Evolutionary conservation across 768 basidiomycete genomes (phyloP).

Genomic region (Cubamyces lactineus): DNA sequence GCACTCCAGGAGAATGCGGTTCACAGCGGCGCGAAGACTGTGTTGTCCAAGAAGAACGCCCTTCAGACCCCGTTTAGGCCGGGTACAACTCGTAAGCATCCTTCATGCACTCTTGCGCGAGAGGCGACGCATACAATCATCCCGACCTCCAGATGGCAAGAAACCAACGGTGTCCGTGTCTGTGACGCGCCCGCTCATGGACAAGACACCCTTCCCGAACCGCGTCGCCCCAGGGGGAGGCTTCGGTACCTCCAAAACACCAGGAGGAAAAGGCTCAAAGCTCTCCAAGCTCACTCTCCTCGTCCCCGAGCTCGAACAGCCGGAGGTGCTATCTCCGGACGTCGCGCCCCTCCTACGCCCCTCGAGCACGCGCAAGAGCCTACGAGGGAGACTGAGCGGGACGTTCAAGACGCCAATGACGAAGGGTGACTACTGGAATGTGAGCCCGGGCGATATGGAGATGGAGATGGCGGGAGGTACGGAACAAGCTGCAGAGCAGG

Average conservation of each 20-base stretch:
- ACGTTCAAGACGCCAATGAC: conserved; percentile 69
- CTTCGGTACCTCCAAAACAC: conserved; percentile 39
- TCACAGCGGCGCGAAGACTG: conserved; percentile 43
- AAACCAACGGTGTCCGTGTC: conserved; percentile 30
- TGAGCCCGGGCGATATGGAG: conserved; percentile 57
- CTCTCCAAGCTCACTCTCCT: conserved; percentile 42
- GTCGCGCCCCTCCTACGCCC: conserved; percentile 52
- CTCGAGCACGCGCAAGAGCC: conserved; percentile 68
- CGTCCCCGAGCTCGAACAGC: conserved; percentile 29
- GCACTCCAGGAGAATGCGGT: conserved; percentile 55
- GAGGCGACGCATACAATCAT: conserved; percentile 3
- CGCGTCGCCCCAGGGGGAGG: conserved; percentile 40
- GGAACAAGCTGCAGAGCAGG: conserved; percentile 32
- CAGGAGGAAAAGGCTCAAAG: conserved; percentile 36
- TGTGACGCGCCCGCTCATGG: conserved; percentile 55
- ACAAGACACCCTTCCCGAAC: conserved; percentile 81
- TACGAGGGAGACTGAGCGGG: conserved; percentile 56
- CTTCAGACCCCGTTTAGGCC: conserved; percentile 41
- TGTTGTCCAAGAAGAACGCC: conserved; percentile 46
- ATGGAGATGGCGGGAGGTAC: conserved; percentile 28
- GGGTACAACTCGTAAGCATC: conserved; percentile 34
- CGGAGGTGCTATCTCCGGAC: conserved; percentile 36
- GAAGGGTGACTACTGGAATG: conserved; percentile 74
- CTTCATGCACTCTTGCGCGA: background rate
- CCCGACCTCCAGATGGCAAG: conserved; percentile 18